Evolutionary conservation across 78 protist species (phyloP).

Genomic region (Speleostelium caveatum): DNA sequence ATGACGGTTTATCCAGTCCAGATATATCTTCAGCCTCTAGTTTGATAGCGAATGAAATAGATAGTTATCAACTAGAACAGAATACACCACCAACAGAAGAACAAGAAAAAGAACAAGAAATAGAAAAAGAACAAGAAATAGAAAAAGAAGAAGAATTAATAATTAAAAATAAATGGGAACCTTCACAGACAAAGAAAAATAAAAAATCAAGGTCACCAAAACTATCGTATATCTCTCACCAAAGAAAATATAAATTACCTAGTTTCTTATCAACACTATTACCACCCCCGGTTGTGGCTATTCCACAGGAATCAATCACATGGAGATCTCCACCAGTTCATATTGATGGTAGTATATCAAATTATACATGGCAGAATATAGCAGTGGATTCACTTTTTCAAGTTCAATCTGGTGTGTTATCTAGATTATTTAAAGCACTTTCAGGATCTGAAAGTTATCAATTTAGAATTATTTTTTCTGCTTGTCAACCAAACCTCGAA

Average conservation of each 20-base stretch:
- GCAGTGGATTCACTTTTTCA: conserved; percentile 40
- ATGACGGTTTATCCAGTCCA: no score
- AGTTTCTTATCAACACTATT: conserved; percentile 41
- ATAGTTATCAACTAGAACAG: not conserved
- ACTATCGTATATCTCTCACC: conserved; percentile 43
- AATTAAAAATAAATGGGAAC: conserved; percentile 20
- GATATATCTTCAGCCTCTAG: not conserved
- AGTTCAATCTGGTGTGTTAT: conserved; percentile 47
- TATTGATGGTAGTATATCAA: not conserved
- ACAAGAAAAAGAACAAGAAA: conserved; percentile 1
- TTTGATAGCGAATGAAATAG: not conserved
- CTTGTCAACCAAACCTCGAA: conserved; percentile 13
- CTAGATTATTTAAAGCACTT: conserved; percentile 21
- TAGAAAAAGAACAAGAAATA: not conserved
- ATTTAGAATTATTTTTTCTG: conserved; percentile 39
- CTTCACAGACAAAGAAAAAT: not conserved
- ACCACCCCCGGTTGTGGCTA: conserved; percentile 25
- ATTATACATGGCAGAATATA: conserved; percentile 41
- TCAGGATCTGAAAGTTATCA: conserved; percentile 15
- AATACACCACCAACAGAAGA: conserved; percentile 6
- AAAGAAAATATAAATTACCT: conserved; percentile 24
- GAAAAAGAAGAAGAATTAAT: no score
- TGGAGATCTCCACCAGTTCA: conserved; percentile 55
- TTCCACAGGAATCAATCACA: conserved; percentile 36
- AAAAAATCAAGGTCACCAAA: not conserved